Conservation (phyloP, 192 early-diverging fungal genomes). For the Ambispora gerdemannii region DNA sequence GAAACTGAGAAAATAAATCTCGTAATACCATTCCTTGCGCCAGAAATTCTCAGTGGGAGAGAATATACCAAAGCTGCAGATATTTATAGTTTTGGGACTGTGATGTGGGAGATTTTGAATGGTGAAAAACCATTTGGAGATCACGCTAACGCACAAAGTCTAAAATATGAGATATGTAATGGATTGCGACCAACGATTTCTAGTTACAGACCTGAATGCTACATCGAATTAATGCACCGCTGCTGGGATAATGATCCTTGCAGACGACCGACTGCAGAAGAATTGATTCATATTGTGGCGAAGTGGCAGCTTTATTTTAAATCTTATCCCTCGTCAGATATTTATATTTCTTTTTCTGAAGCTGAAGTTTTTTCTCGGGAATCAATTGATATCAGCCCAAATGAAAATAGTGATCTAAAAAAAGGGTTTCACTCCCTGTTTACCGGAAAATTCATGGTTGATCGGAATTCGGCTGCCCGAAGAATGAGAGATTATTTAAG, state of each 20-base stretch:
- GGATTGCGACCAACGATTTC: conserved; percentile 36
- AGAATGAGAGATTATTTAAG: background rate
- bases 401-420: background rate
- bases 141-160: conserved; percentile 26
- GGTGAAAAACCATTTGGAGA: conserved; percentile 37
- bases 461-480: background rate
- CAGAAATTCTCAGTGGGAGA: conserved; percentile 28
- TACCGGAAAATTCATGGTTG: background rate
- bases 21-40: conserved; percentile 34
- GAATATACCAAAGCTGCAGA: conserved; percentile 8
- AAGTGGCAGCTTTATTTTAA: background rate
- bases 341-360: background rate
- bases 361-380: background rate
- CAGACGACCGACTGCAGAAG: conserved; percentile 13
- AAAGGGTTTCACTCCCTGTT: background rate
- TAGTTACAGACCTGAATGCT: conserved; percentile 34
- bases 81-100: conserved; percentile 42
- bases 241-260: conserved; percentile 40
- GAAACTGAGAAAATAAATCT: conserved; percentile 21
- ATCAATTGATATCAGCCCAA: background rate
- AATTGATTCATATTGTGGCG: background rate
- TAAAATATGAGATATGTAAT: conserved; percentile 30
- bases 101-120: conserved; percentile 42
- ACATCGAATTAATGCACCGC: conserved; percentile 33
- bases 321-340: background rate